Base-by-base conservation (phyloP, 1,284 basidiomycete species). In the Cutaneotrichosporon curvatum region DNA sequence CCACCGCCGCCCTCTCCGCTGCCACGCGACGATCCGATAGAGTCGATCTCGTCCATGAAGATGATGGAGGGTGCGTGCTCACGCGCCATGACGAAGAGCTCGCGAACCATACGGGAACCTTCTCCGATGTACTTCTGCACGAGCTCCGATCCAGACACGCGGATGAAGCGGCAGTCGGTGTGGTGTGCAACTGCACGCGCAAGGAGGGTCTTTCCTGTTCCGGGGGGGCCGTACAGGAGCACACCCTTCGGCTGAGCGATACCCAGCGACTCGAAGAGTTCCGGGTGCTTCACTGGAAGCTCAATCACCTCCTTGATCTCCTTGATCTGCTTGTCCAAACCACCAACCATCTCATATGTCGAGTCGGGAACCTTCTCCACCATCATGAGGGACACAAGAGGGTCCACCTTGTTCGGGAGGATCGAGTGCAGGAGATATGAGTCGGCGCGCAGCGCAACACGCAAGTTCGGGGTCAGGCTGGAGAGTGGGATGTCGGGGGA, bases 21-120 rank as follows among this genome's bases (percentile, higher is more conserved):
- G 20, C 91, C 90, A 67, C 94, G 76, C 47, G 87, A 91, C 52
- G 85, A 89, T 45, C 94, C 94, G 63, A 98, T 98, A 19, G 88
- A 92, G 74, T 98, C 94, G 59, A 98, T 97, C 72, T 98, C 94
- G 73, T 98, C 94, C 90, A 98, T 97, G 76, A 98, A 97, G 68
- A 98, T 95, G 75, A 98, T 97, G 68, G 85, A 87, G n/a, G 95
- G 94, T 21, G 94, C 94, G 67, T 97, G 92, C 71, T 97, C 94
- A 56, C 92, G 75, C 2, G 95, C 94, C 94, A 97, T 97, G 56
- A 97, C 90, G 77, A 98, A 98, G 46, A 98, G 74, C 75, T 98
- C 94, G 51, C 94, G 81, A 33, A 95, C 91, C 90, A 94, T 95
- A 52, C 94, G 78, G 55, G 84, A 87, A 36, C 94, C 94, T 74